A percentile compares a stretch with the other conserved stretches of the same genome.
Evolutionary conservation across 306 rosid species (phyloP).

Genomic region (Prinsepia uniflora): DNA sequence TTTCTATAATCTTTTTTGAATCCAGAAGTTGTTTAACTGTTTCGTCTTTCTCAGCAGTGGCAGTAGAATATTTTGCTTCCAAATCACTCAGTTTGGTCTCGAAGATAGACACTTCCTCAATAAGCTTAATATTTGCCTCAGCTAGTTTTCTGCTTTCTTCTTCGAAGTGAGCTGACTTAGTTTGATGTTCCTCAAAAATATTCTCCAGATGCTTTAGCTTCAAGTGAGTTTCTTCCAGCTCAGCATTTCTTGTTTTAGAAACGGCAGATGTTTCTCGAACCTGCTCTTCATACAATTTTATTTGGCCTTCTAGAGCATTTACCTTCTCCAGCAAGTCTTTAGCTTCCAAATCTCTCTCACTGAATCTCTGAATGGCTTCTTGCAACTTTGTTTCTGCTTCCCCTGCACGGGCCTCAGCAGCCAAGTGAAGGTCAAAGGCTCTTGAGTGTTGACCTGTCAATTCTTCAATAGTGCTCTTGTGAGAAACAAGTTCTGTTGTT

Average conservation of each 20-base stretch:
- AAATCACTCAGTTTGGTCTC: slow-evolving; percentile 60
- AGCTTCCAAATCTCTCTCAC: slow-evolving; percentile 71
- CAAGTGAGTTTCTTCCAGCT: slow-evolving; percentile 54
- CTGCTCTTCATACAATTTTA: slow-evolving; percentile 47
- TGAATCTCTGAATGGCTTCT: slow-evolving; percentile 51
- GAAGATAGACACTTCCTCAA: slow-evolving; percentile 43
- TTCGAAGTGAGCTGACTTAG: slow-evolving; percentile 50
- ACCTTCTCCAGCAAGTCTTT: slow-evolving; percentile 65
- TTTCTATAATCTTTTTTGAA: slow-evolving; percentile 46
- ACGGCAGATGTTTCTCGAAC: slow-evolving; percentile 41
- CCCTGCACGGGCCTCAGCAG: slow-evolving; percentile 40
- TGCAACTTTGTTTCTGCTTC: slow-evolving; percentile 59
- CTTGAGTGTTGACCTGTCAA: slow-evolving; percentile 64
- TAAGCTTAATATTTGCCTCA: slow-evolving; percentile 59
- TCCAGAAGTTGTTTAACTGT: slow-evolving; percentile 44
- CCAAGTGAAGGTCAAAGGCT: slow-evolving; percentile 53
- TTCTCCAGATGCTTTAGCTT: slow-evolving; percentile 63
- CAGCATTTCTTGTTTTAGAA: slow-evolving; percentile 42
- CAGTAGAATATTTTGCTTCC: slow-evolving; percentile 43
- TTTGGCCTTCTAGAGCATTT: slow-evolving; percentile 41
- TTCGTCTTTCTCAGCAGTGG: slow-evolving; percentile 55
- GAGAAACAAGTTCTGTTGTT: slow-evolving; percentile 55
- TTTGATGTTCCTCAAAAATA: slow-evolving; percentile 57
- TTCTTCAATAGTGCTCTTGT: slow-evolving; percentile 55
- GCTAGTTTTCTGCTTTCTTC: slow-evolving; percentile 48